Percentiles rank a stretch among this genome's conserved stretches.
phyloP scores from a whole-genome alignment of 2,329 filamentous ascomycete genomes.

The Ascochyta pisi region DNA sequence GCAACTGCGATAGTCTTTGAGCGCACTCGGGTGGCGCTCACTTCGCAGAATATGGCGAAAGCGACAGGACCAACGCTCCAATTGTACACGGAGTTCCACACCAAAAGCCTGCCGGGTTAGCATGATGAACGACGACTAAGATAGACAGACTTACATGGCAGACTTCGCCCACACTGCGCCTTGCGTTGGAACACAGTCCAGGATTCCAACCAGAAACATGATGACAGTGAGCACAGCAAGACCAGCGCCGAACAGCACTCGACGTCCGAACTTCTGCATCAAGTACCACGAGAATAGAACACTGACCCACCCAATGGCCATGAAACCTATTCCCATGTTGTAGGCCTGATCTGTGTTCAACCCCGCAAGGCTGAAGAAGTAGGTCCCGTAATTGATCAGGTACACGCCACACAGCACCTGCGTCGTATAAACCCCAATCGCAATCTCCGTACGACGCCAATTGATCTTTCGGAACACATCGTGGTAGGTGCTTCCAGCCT shows the following conservation, averaged over 20 bases:
- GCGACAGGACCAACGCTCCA: constrained; percentile 83
- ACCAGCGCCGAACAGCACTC: constrained; percentile 72
- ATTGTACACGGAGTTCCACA: constrained; percentile 70
- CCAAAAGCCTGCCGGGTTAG: constrained; percentile 13
- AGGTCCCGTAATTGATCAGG: constrained; percentile 51
- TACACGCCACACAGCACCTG: constrained; percentile 52
- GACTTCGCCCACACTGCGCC: constrained; percentile 43
- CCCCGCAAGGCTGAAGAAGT: constrained; percentile 54
- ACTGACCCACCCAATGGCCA: constrained; percentile 72
- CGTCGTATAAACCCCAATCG: constrained; percentile 55
- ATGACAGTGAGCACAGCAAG: constrained; percentile 64
- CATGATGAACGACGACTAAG: neutral
- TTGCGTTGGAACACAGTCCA: constrained; percentile 63
- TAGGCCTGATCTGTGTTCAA: constrained; percentile 46
- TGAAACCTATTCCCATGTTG: constrained; percentile 58
- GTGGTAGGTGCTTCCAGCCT: constrained; percentile 16
- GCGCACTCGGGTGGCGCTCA: constrained; percentile 72
- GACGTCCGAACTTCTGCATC: constrained; percentile 76
- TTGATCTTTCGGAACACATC: constrained; percentile 77
- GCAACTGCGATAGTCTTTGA: constrained; percentile 86
- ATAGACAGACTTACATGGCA: constrained; percentile 43
- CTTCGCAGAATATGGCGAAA: constrained; percentile 82
- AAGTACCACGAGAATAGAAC: constrained; percentile 79
- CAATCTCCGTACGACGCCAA: constrained; percentile 75
- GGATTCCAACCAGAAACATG: constrained; percentile 78